Evolutionary conservation across 2,329 filamentous ascomycete genomes (phyloP).

Genomic region (Biscogniauxia marginata): DNA sequence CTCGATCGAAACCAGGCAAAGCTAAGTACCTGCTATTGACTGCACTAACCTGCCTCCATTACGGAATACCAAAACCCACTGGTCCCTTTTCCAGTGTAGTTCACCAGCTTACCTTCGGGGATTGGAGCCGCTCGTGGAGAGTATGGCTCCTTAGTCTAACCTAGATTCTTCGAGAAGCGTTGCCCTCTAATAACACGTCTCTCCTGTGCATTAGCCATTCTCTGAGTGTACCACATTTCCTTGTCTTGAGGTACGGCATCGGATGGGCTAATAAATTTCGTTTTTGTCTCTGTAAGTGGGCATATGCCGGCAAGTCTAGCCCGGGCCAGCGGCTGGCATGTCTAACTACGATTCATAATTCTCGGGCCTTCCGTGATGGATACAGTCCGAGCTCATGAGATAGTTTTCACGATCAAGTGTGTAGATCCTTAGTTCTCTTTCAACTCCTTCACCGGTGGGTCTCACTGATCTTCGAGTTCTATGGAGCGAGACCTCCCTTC

Average conservation of each 20-base stretch:
- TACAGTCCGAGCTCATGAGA: slow-evolving; percentile 5
- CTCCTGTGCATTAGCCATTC: not conserved
- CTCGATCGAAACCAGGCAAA: slow-evolving; percentile 1
- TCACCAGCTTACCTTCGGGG: too few relatives aligned
- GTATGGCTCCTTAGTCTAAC: not conserved
- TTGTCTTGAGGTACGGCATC: not conserved
- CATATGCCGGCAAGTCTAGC: not conserved
- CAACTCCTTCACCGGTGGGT: slow-evolving; percentile 57
- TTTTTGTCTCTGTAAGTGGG: not conserved
- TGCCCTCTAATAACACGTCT: not conserved
- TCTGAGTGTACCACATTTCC: not conserved
- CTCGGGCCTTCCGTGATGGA: slow-evolving; percentile 1
- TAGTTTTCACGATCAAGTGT: slow-evolving; percentile 15
- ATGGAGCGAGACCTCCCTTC: slow-evolving; percentile 75
- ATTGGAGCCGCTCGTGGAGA: too few relatives aligned
- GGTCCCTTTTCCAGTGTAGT: not conserved
- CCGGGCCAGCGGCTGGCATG: not conserved
- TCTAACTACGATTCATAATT: not conserved
- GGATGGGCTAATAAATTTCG: not conserved
- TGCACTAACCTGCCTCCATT: slow-evolving; percentile 3
- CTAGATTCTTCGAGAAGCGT: not conserved
- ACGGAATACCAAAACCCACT: not conserved
- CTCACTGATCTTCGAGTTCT: slow-evolving; percentile 69
- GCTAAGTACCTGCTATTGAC: slow-evolving; percentile 5
- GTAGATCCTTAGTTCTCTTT: slow-evolving; percentile 63